Evolutionary conservation across 73 alveolate species (phyloP).

Genomic region (Urostyla sp.): DNA sequence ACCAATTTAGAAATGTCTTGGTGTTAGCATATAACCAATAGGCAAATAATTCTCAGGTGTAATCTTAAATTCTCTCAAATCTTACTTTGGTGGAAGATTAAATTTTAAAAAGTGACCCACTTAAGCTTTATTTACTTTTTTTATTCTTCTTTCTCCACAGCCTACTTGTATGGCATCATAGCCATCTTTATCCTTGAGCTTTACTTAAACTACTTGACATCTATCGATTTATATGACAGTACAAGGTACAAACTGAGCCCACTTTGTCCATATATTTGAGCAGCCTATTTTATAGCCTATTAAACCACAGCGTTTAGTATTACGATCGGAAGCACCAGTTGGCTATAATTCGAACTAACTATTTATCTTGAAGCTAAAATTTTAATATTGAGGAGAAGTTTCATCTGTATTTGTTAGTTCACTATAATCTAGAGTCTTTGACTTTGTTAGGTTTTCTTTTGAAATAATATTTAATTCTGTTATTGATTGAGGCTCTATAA

Average conservation of each 20-base stretch:
- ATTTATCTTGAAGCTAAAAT: too few species aligned
- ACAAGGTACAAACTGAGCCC: slow-evolving; percentile 84
- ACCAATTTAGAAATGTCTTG: slow-evolving; percentile 83
- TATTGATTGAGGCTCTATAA: too few species aligned
- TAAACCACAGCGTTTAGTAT: slow-evolving; percentile 74
- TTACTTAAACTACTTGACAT: slow-evolving; percentile 84
- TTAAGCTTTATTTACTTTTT: slow-evolving; percentile 74
- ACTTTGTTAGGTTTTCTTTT: too few species aligned
- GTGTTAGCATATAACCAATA: slow-evolving; percentile 83
- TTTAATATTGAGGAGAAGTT: too few species aligned
- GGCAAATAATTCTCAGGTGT: slow-evolving; percentile 84
- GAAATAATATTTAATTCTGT: too few species aligned
- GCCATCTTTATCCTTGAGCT: slow-evolving; percentile 70
- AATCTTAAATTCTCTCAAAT: slow-evolving; percentile 76
- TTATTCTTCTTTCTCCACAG: slow-evolving; percentile 78
- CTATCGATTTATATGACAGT: slow-evolving; percentile 86
- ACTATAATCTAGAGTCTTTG: too few species aligned
- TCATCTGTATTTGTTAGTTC: too few species aligned
- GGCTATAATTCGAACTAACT: too few species aligned
- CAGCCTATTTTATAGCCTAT: slow-evolving; percentile 85
- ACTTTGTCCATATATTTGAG: slow-evolving; percentile 87
- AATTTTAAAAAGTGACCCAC: slow-evolving; percentile 87
- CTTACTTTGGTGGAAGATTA: slow-evolving; percentile 79
- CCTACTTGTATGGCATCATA: slow-evolving; percentile 78
- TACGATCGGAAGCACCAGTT: background rate